Base-by-base conservation (phyloP, 805 yeast species). In the Sugiyamaella boreocaroliniensis region DNA sequence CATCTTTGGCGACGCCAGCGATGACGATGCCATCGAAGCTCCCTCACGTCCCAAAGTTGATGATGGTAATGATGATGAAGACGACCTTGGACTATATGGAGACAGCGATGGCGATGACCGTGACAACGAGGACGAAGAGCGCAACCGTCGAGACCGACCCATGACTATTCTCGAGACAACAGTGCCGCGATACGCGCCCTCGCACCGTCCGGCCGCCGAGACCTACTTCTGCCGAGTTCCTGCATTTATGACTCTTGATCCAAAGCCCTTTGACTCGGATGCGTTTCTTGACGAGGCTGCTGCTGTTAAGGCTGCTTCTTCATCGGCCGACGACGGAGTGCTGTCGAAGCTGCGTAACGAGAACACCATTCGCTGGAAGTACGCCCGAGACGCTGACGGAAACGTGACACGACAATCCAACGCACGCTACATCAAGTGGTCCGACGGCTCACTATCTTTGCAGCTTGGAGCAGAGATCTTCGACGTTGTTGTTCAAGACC, bases 331-430 rank as follows among this genome's bases (percentile, higher is more conserved):
- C 8, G 71, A 69, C 6, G 55, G 48, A 43, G 67, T 71, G 42
- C 58, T 73, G 20, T 47, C 61, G 56, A 80, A 80, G 62, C 71
- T 85, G 34, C 75, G 80, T 52, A 88, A 84, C 57, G 89, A 86
- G 63, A 92, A 89, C 67, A 89, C 97, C 0, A 75, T 93, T 34
- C 80, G 99, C 64, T 93, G 99, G 99, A 81, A 96, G 69, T 92
- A 90, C 68, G 85, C 89, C 14, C 80, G 85, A 54, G 83, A 82
- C 55, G 79, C 78, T n/a, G 72, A 76, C 50, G 89, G 85, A 56
- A 67, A 70, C 16, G 81, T 90, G 58, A 79, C 80, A 63, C 86
- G 86, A 61, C 95, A 89, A 66, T 85, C 95, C 9, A 93, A 93
- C 65, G 83, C 97, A 4, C 88, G 90, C 64, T 81, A 92, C 52